These are phyloP conservation scores for Trichoderma reesei DNA, from an alignment of 495 filamentous ascomycete species.

Conservation along the genomic window DNA sequence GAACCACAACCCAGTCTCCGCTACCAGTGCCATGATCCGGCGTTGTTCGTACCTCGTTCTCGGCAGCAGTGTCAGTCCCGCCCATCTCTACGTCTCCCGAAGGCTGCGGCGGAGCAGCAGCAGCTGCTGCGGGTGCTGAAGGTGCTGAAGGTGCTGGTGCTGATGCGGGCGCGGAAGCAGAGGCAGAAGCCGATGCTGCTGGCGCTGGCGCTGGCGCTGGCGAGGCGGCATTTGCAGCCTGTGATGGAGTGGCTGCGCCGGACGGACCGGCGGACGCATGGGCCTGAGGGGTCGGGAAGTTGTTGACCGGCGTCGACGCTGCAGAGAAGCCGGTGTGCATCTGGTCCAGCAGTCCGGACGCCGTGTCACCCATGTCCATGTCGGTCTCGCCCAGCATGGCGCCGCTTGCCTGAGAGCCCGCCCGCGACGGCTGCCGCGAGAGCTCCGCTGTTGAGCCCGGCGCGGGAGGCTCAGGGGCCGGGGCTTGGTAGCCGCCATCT, in stretches of 20 bases:
- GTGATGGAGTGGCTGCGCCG: constrained; percentile 34
- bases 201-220: constrained; percentile 23
- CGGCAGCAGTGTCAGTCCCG: constrained; percentile 16
- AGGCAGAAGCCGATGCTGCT: too few relatives aligned
- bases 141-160: too few relatives aligned
- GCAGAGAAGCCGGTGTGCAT: constrained; percentile 48
- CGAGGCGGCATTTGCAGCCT: constrained; percentile 22
- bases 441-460: constrained; percentile 19
- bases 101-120: constrained; percentile 21
- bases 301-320: constrained; percentile 39
- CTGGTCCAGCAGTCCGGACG: constrained; percentile 53
- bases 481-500: constrained; percentile 52
- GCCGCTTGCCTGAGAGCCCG: constrained; percentile 40
- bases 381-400: constrained; percentile 47
- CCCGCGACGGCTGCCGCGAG: constrained; percentile 37
- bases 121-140: constrained; percentile 15
- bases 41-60: constrained; percentile 18
- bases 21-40: constrained; percentile 34
- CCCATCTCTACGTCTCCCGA: constrained; percentile 29
- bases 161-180: constrained; percentile 14
- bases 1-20: constrained; percentile 48
- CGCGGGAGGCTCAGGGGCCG: constrained; percentile 10
- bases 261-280: constrained; percentile 33
- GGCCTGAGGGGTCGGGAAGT: constrained; percentile 36
- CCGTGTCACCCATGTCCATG: constrained; percentile 56